Evolutionary conservation across 495 filamentous ascomycete genomes (phyloP), one percentile per base, ranked within the genome.

Genomic region (Penicillium nucicola): DNA sequence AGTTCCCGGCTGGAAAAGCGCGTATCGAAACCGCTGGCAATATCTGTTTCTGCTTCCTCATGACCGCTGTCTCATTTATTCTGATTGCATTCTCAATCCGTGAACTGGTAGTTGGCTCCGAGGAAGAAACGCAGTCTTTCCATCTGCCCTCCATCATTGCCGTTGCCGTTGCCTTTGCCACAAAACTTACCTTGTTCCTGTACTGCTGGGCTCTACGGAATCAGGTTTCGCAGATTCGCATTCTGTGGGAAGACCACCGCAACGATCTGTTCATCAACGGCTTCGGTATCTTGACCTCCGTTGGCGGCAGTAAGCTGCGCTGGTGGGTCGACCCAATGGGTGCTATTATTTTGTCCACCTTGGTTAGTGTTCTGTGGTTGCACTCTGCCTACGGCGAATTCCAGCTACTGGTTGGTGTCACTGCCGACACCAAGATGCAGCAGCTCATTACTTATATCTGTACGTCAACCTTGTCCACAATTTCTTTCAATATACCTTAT

Each of bases 321-420:
- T 97, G 95, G 93, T 97, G 90, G 89, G 82, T 98, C 50, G 93
- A 98, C 71, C 90, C 93, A 0, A 84, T 89, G 70, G 93, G 93
- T 50, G 92, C 93, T 51, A 88, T 96, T 45, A 65, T 95, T 11
- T 74, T 98, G 35, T 93, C 89, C 12, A 51, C 82, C 6, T 60
- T 96, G 20, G 88, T 97, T 63, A 79, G 84, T 19, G 68, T 62
- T 15, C 80, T 96, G 48, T 98, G 93, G 93, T 69, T 87, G 13
- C 76, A 81, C 43, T 95, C 91, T 5, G 90, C 92, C 1, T 96
- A 90, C 60, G 77, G 76, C 45, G 92, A 98, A 70, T 96, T 96
- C 72, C 78, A 95, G 68, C 74, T 96, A 17, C 78, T 98, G 8
- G 86, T 98, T 47, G 93, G 93, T 38, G 87, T 95, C 3, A 88